Evolutionary conservation across 1,284 basidiomycete genomes (phyloP).

Genomic region (Caloboletus firmus): DNA sequence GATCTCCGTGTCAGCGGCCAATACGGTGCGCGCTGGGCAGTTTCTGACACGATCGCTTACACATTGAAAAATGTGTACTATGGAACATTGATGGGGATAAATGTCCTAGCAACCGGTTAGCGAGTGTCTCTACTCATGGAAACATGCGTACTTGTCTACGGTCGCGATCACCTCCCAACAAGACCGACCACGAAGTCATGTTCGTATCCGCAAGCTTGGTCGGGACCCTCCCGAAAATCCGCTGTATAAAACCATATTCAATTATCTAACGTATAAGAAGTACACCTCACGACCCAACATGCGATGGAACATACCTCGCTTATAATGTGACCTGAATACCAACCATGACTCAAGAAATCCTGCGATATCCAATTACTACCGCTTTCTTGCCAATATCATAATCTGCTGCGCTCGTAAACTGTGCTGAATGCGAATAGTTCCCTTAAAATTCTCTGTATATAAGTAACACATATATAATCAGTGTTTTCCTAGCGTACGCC

Average conservation of each 20-base stretch:
- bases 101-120: not conserved
- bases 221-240: no score
- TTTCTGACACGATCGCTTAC: not conserved
- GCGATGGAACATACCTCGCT: not conserved
- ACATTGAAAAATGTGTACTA: not conserved
- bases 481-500: slow-evolving; percentile 37
- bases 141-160: not conserved
- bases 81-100: not conserved
- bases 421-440: slow-evolving; percentile 52
- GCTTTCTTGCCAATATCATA: no score
- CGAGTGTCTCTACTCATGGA: not conserved
- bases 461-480: not conserved
- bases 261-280: no score
- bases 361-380: not conserved
- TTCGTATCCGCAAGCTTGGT: no score
- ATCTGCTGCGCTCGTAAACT: slow-evolving; percentile 42
- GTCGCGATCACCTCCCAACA: not conserved
- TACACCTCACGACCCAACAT: not conserved
- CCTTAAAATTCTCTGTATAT: slow-evolving; percentile 40
- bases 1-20: not conserved
- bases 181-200: no score
- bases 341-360: not conserved
- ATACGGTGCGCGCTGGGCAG: not conserved
- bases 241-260: no score
- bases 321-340: not conserved